Percentiles rank a stretch among this genome's conserved stretches.
These are phyloP conservation scores for Coprinopsis cinerea DNA, from an alignment of 768 basidiomycete species.

Conservation along the genomic window DNA sequence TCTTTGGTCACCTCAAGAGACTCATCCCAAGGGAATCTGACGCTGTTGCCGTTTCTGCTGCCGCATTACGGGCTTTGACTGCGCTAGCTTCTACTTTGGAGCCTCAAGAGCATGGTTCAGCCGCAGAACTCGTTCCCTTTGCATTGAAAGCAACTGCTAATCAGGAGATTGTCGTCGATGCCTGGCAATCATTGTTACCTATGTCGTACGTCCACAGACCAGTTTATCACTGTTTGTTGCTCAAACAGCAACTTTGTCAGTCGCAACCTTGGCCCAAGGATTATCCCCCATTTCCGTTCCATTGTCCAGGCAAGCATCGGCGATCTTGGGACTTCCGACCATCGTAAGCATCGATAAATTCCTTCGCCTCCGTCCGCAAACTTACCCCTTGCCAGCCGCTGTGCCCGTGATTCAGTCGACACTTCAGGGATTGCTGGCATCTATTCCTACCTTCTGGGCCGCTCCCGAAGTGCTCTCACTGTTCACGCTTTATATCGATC, in stretches of 20 bases:
- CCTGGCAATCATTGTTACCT: slow-evolving; percentile 50
- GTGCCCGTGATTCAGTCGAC: slow-evolving; percentile 28
- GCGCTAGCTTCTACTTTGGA: slow-evolving; percentile 53
- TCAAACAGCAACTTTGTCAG: slow-evolving; percentile 32
- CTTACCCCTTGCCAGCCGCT: slow-evolving; percentile 27
- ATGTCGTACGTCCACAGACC: slow-evolving; percentile 46
- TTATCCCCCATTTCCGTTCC: slow-evolving; percentile 79
- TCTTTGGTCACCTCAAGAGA: slow-evolving; percentile 44
- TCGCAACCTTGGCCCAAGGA: slow-evolving; percentile 72
- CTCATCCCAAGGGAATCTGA: slow-evolving; percentile 40
- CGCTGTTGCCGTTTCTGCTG: slow-evolving; percentile 29
- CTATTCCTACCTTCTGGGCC: slow-evolving; percentile 83
- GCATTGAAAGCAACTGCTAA: slow-evolving; percentile 45
- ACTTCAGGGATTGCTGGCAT: slow-evolving; percentile 62
- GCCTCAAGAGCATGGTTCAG: slow-evolving; percentile 58
- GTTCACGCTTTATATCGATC: slow-evolving; percentile 50
- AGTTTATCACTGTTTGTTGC: neutral
- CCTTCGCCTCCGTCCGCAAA: neutral
- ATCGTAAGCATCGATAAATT: slow-evolving; percentile 22
- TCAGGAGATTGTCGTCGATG: slow-evolving; percentile 30
- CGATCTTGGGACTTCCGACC: slow-evolving; percentile 37
- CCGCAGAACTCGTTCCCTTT: slow-evolving; percentile 55
- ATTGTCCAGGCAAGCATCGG: slow-evolving; percentile 55
- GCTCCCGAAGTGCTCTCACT: slow-evolving; percentile 50
- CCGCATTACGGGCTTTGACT: slow-evolving; percentile 56